These are phyloP conservation scores for Lojkania enalia DNA, from an alignment of 2,329 filamentous ascomycete genomes.

Conservation along the genomic window DNA sequence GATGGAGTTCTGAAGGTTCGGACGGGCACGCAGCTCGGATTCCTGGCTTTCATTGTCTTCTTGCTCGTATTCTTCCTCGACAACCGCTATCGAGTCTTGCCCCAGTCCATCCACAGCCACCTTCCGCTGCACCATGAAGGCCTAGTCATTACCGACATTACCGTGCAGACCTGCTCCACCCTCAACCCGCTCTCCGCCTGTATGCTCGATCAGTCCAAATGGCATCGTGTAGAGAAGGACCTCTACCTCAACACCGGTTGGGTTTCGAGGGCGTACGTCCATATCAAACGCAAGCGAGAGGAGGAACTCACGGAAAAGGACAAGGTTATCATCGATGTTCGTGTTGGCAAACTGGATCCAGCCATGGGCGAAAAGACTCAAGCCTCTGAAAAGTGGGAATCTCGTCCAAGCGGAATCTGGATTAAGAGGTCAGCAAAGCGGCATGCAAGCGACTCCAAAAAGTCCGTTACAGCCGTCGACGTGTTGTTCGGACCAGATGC, in stretches of 20 bases:
- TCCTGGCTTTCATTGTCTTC: slow-evolving; percentile 64
- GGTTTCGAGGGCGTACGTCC: slow-evolving; percentile 76
- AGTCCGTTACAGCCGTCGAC: slow-evolving; percentile 78
- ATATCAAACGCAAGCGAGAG: slow-evolving; percentile 82
- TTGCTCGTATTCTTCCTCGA: slow-evolving; percentile 81
- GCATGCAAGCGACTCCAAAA: slow-evolving; percentile 73
- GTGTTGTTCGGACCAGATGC: slow-evolving; percentile 89
- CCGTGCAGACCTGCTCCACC: slow-evolving; percentile 73
- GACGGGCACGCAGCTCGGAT: slow-evolving; percentile 74
- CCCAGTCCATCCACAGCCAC: slow-evolving; percentile 81
- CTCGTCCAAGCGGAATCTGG: slow-evolving; percentile 77
- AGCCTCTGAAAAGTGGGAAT: slow-evolving; percentile 72
- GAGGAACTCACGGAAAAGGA: slow-evolving; percentile 76
- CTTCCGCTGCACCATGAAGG: slow-evolving; percentile 81
- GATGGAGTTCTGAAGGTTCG: slow-evolving; percentile 46
- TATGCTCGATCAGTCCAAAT: slow-evolving; percentile 70
- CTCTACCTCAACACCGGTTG: slow-evolving; percentile 76
- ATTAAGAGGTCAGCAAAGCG: slow-evolving; percentile 73
- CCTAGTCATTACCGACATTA: slow-evolving; percentile 82
- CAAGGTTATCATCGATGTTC: slow-evolving; percentile 77
- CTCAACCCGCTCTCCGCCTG: slow-evolving; percentile 76
- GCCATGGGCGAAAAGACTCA: slow-evolving; percentile 59
- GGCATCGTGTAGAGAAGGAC: slow-evolving; percentile 89
- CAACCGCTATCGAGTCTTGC: slow-evolving; percentile 83
- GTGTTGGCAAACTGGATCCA: slow-evolving; percentile 74